Evolutionary conservation across 1,284 basidiomycete genomes (phyloP).

Genomic region (Pascua guehoae): DNA sequence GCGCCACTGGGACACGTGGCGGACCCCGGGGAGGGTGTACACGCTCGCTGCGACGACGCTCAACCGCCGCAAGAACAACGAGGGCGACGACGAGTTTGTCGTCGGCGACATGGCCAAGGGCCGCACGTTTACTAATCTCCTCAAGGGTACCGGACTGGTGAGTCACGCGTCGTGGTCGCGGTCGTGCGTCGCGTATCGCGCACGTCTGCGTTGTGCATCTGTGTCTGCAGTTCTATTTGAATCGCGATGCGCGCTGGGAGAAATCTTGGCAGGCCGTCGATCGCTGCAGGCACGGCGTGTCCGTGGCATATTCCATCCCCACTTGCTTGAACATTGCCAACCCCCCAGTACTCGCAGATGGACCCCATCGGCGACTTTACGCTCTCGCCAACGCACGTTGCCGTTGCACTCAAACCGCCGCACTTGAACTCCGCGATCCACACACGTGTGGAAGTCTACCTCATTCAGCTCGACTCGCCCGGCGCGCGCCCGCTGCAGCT

Average conservation of each 20-base stretch:
- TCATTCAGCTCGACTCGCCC: constrained; percentile 34
- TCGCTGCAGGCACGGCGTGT: too few relatives aligned
- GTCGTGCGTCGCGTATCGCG: too few relatives aligned
- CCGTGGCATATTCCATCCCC: too few relatives aligned
- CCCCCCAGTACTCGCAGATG: constrained; percentile 44
- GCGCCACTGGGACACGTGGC: constrained; percentile 88
- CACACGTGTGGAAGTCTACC: constrained; percentile 51
- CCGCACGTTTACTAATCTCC: constrained; percentile 55
- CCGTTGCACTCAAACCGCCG: constrained; percentile 82
- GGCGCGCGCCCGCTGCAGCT: constrained; percentile 46
- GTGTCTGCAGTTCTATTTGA: too few relatives aligned
- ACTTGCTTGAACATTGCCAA: neutral
- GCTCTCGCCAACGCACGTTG: constrained; percentile 62
- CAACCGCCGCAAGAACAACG: constrained; percentile 39
- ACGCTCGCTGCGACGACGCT: constrained; percentile 48
- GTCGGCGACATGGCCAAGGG: constrained; percentile 40
- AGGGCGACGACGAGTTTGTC: constrained; percentile 22
- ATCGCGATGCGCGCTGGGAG: too few relatives aligned
- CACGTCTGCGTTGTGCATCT: too few relatives aligned
- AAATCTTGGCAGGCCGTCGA: too few relatives aligned
- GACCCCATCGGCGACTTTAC: constrained; percentile 70
- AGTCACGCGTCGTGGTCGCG: constrained; percentile 23
- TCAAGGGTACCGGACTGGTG: constrained; percentile 66
- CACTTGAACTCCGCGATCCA: constrained; percentile 62
- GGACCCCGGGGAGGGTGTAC: constrained; percentile 61